Conservation (phyloP, 768 basidiomycete genomes). For the Pholiota microspora region DNA sequence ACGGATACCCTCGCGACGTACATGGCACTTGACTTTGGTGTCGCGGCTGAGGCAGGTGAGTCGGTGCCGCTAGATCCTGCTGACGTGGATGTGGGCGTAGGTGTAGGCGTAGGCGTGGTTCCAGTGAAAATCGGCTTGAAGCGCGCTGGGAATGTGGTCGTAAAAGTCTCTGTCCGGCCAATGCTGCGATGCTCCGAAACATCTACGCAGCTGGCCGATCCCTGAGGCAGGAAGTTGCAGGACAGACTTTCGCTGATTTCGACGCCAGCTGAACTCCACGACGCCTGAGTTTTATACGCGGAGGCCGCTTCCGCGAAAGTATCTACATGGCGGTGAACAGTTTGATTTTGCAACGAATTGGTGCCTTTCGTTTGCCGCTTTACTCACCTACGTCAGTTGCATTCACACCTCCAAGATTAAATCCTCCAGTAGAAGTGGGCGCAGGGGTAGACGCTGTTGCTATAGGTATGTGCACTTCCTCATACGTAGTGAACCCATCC, state of each 20-base stretch:
- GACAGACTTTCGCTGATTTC: background rate
- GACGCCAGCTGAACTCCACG: background rate
- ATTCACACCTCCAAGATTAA: background rate
- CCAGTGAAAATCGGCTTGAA: background rate
- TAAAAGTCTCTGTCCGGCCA: background rate
- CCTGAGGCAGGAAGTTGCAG: background rate
- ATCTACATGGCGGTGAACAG: background rate
- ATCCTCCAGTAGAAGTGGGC: background rate
- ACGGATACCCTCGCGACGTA: too few relatives aligned
- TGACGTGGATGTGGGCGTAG: too few relatives aligned
- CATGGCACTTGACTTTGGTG: too few relatives aligned
- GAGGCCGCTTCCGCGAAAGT: background rate
- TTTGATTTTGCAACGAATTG: too few relatives aligned
- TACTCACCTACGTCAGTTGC: background rate
- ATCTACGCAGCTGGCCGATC: background rate
- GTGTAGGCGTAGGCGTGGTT: too few relatives aligned
- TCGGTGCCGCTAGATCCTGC: too few relatives aligned
- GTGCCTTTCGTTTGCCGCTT: too few relatives aligned
- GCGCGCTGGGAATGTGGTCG: background rate
- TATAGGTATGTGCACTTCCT: background rate
- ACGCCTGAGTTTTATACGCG: background rate
- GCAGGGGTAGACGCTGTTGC: background rate
- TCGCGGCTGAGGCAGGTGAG: too few relatives aligned
- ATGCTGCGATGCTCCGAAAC: background rate
- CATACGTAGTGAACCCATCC: background rate